Conservation (phyloP, 805 yeast genomes). For the Starmerella khaoyaiensis region DNA sequence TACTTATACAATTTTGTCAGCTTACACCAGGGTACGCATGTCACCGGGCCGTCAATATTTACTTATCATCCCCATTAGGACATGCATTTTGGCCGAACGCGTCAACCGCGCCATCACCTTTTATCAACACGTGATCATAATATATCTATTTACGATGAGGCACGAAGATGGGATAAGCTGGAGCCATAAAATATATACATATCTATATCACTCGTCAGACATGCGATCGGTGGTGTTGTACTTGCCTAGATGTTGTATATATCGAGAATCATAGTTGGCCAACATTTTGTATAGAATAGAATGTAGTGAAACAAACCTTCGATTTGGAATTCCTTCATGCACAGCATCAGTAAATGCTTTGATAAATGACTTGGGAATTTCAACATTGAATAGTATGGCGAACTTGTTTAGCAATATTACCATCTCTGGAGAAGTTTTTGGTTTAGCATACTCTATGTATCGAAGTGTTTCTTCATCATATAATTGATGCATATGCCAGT, state of each 20-base stretch:
- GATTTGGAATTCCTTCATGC: neutral
- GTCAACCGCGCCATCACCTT: no score
- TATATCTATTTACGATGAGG: no score
- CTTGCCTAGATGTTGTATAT: neutral
- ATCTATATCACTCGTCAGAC: no score
- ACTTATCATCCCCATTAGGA: no score
- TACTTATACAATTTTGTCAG: no score
- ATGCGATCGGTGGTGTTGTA: no score
- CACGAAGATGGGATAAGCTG: no score
- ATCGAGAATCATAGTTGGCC: conserved; percentile 1
- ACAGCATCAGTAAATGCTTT: neutral
- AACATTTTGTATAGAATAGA: conserved; percentile 4
- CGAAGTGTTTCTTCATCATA: conserved; percentile 7
- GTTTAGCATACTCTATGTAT: conserved; percentile 4
- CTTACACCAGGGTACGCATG: no score
- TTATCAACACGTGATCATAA: no score
- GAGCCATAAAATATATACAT: no score
- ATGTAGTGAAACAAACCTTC: conserved; percentile 1
- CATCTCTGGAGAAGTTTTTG: neutral
- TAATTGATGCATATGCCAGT: conserved; percentile 11
- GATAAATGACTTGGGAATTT: neutral
- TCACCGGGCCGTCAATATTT: no score
- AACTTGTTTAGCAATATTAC: conserved; percentile 3
- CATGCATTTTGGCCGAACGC: no score
- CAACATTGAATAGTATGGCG: neutral